Evolutionary conservation across 2,329 filamentous ascomycete species (phyloP).

Genomic region (Hymenoscyphus fraxineus): DNA sequence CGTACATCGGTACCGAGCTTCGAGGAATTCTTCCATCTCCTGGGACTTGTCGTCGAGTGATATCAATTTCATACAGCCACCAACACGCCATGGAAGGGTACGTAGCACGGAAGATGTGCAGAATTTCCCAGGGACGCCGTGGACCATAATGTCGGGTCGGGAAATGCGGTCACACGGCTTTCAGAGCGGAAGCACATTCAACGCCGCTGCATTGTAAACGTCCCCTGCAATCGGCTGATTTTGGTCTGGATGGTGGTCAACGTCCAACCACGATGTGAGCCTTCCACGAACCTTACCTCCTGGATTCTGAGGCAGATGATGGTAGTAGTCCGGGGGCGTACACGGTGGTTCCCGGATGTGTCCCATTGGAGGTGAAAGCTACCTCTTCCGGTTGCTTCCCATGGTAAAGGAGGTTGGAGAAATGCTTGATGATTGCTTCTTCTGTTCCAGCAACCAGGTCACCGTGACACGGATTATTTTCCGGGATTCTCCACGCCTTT

Average conservation of each 20-base stretch:
- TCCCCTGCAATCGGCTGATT: not conserved
- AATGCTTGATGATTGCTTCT: not conserved
- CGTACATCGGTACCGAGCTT: not conserved
- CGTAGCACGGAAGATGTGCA: not conserved
- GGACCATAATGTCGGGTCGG: not conserved
- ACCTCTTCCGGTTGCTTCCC: not conserved
- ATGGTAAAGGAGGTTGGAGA: not conserved
- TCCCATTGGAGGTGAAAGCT: not conserved
- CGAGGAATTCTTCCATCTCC: not conserved
- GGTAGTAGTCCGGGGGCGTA: not conserved
- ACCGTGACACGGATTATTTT: not conserved
- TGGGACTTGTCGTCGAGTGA: not conserved
- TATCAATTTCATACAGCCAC: not conserved
- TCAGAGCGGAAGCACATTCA: not conserved
- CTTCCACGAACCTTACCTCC: not conserved
- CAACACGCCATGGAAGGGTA: not conserved
- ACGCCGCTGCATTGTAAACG: not conserved
- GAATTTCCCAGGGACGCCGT: not conserved
- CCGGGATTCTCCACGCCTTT: not conserved
- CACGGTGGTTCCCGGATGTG: not conserved
- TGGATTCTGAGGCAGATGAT: not conserved
- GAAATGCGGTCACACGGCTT: conserved; percentile 1
- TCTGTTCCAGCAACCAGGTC: conserved; percentile 3
- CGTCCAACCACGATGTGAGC: not conserved
- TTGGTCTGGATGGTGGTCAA: not conserved